Percentiles rank a stretch among this genome's conserved stretches.
These are phyloP conservation scores for Avena insularis DNA, from an alignment of 176 grass and related monocot species.

Conservation along the genomic window DNA sequence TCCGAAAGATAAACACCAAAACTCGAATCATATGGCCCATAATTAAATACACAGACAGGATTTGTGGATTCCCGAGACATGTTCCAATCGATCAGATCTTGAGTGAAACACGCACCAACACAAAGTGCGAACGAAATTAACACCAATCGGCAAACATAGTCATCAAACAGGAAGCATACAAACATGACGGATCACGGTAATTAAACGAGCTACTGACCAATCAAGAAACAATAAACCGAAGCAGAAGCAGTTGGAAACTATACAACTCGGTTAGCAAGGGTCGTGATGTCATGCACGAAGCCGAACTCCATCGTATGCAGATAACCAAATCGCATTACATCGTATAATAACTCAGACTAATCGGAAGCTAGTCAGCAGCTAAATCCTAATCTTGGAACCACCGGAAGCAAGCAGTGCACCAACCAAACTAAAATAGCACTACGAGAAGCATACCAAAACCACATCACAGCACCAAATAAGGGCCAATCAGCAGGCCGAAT, in stretches of 20 bases:
- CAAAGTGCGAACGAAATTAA: background rate
- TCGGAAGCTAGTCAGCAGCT: background rate
- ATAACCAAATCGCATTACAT: background rate
- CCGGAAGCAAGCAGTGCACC: background rate
- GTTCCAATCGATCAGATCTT: background rate
- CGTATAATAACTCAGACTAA: background rate
- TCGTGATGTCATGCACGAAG: constrained; percentile 1
- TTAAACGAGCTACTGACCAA: background rate
- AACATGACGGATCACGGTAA: background rate
- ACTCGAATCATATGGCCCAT: background rate
- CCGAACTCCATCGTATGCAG: background rate
- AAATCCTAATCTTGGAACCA: background rate
- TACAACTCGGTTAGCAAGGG: background rate
- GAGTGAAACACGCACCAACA: background rate
- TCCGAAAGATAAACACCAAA: background rate
- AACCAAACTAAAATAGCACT: constrained; percentile 29
- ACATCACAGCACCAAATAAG: background rate
- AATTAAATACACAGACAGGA: background rate
- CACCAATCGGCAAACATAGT: background rate
- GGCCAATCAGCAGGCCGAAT: background rate
- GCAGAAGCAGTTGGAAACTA: background rate
- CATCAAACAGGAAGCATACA: background rate
- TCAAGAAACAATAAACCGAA: constrained; percentile 10
- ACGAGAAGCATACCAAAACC: background rate
- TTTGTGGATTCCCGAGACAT: background rate